Base-by-base conservation (phyloP, 2,329 filamentous ascomycete genomes). In the Aphanoascus verrucosus region DNA sequence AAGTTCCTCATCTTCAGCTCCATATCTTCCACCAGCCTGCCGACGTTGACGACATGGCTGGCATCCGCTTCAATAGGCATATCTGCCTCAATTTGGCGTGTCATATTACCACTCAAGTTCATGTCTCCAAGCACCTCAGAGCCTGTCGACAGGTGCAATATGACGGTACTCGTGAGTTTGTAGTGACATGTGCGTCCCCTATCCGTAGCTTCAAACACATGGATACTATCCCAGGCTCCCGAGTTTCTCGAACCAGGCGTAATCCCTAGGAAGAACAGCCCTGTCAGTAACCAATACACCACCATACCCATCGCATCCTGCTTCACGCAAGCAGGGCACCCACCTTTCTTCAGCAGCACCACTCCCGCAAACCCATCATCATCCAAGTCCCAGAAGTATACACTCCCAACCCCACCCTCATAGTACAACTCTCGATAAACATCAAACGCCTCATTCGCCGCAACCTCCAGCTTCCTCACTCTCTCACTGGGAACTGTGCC, bases 1-100 rank as follows among this genome's bases (percentile, higher is more conserved):
- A 97, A 71, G 71, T 98, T 98, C 60, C 93, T 82, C 93, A 98
- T 97, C 79, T 96, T 95, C 68, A 96, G 82, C 75, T 98, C 93
- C 93, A 98, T 97, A 70, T 98, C 93, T 77, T 98, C 93, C 50
- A 98, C 90, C 66, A 98, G 78, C 59, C 84, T 80, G 55, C 93
- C 93, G 56, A 97, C 88, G 71, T 98, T 98, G 63, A 86, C 87
- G 63, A 98, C 93, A 75, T 98, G 93, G 69, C 86, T 88, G 61
- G 86, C 85, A 70, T 97, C 91, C 64, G 84, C 85, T 62, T 94
- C 88, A 37, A 96, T 87, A 7, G 87, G 82, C 67, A 95, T 77
- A 70, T 97, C 90, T 65, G 86, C 82, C 75, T 98, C 91, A 50
- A 96, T 82, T 76, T 98, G 93, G 57, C 93, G 82, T 55, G 93